These are phyloP conservation scores for Narthecium ossifragum DNA, from an alignment of 106 monocot genomes.

Conservation along the genomic window DNA sequence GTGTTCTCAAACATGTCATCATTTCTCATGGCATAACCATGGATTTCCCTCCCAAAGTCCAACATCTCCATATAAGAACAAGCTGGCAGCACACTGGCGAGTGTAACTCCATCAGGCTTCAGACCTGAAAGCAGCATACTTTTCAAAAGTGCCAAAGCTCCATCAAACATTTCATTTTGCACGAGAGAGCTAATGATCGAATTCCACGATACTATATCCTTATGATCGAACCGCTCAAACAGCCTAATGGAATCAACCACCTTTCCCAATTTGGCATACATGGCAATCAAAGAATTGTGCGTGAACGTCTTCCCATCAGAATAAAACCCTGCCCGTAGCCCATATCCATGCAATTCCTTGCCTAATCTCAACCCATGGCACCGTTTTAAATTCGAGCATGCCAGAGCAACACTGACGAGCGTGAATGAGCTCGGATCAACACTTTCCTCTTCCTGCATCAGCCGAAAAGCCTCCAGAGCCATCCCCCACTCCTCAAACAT, in stretches of 20 bases:
- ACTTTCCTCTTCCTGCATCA: conserved; percentile 33
- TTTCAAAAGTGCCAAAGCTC: conserved; percentile 31
- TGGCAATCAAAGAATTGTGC: conserved; percentile 58
- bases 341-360: conserved; percentile 57
- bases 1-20: conserved; percentile 51
- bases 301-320: conserved; percentile 39
- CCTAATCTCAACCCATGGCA: conserved; percentile 34
- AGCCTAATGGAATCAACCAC: conserved; percentile 43
- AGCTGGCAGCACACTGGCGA: conserved; percentile 68
- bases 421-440: conserved; percentile 63
- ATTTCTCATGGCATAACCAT: conserved; percentile 57
- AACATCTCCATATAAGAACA: conserved; percentile 55
- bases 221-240: conserved; percentile 38
- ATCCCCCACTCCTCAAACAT: conserved; percentile 56
- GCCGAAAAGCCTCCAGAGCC: conserved; percentile 40
- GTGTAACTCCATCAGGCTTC: conserved; percentile 60
- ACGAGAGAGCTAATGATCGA: conserved; percentile 69
- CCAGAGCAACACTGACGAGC: conserved; percentile 49
- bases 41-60: conserved; percentile 61
- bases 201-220: conserved; percentile 71
- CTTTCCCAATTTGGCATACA: conserved; percentile 74
- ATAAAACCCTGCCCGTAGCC: conserved; percentile 51
- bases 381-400: conserved; percentile 45
- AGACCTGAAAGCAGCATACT: conserved; percentile 35
- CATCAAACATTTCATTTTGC: conserved; percentile 37